Evolutionary conservation across 2,329 filamentous ascomycete genomes (phyloP).

Genomic region (Trichoderma sp.): DNA sequence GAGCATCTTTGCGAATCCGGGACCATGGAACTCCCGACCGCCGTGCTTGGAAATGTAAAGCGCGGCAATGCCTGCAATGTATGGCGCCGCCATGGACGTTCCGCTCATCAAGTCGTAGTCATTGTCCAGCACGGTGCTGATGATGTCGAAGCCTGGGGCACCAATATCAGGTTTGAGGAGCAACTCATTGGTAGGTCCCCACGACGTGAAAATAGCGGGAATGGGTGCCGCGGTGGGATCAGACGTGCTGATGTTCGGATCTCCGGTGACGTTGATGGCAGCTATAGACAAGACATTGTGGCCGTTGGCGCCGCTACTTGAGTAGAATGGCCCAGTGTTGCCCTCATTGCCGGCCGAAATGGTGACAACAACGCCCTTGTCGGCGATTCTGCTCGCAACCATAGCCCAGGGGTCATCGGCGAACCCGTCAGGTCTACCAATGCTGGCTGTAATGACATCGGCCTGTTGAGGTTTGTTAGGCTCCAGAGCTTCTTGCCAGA

Average conservation of each 20-base stretch:
- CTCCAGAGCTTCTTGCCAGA: neutral
- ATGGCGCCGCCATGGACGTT: slow-evolving; percentile 60
- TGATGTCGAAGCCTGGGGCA: slow-evolving; percentile 53
- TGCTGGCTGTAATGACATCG: slow-evolving; percentile 50
- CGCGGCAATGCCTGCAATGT: slow-evolving; percentile 55
- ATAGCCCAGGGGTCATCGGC: slow-evolving; percentile 48
- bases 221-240: slow-evolving; percentile 37
- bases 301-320: slow-evolving; percentile 41
- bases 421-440: slow-evolving; percentile 46
- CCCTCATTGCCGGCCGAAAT: slow-evolving; percentile 58
- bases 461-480: slow-evolving; percentile 34
- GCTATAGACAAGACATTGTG: slow-evolving; percentile 42
- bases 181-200: slow-evolving; percentile 56
- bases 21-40: slow-evolving; percentile 45
- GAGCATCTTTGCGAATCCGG: slow-evolving; percentile 39
- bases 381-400: slow-evolving; percentile 46
- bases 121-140: slow-evolving; percentile 51
- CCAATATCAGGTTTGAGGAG: slow-evolving; percentile 55
- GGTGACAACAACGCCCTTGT: slow-evolving; percentile 52
- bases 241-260: slow-evolving; percentile 41
- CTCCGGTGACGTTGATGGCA: slow-evolving; percentile 48
- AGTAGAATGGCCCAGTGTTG: slow-evolving; percentile 51
- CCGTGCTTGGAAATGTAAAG: slow-evolving; percentile 49
- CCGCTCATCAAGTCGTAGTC: slow-evolving; percentile 52
- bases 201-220: slow-evolving; percentile 52